These are phyloP conservation scores for Phytophthora aleatoria DNA, from an alignment of 352 stramenopile species.

Conservation along the genomic window DNA sequence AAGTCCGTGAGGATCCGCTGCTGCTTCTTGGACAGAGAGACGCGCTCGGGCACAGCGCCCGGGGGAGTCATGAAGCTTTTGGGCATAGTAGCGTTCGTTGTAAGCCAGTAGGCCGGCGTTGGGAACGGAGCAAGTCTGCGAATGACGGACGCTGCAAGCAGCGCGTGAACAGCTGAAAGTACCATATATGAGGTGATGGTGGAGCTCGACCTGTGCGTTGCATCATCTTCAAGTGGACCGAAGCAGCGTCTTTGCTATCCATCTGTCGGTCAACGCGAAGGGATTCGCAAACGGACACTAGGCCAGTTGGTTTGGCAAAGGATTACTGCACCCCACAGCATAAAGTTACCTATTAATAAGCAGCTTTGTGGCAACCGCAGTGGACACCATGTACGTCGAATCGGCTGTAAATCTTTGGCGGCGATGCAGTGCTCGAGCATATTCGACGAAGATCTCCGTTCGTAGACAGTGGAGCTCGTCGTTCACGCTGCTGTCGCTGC, in stretches of 20 bases:
- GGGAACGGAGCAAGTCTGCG: conserved; percentile 15
- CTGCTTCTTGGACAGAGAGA: conserved; percentile 27
- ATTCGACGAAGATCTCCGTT: conserved; percentile 2
- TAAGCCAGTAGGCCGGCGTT: not conserved
- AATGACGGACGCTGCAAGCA: conserved; percentile 19
- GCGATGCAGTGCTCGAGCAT: not conserved
- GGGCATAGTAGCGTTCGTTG: conserved; percentile 10
- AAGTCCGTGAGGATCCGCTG: conserved; percentile 47
- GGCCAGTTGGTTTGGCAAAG: not conserved
- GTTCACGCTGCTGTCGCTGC: conserved; percentile 3
- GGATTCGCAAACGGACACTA: conserved; percentile 4
- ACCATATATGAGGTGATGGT: conserved; percentile 19
- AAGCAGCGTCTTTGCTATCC: conserved; percentile 4
- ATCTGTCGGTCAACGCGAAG: conserved; percentile 12
- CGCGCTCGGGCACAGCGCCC: conserved; percentile 22
- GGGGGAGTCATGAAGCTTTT: conserved; percentile 20
- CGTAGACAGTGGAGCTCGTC: not conserved
- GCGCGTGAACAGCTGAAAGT: conserved; percentile 27
- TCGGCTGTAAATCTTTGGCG: not conserved
- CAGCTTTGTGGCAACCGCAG: not conserved
- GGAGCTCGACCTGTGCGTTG: conserved; percentile 12
- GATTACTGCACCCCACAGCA: not conserved
- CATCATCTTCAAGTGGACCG: conserved; percentile 17
- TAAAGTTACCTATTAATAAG: not conserved
- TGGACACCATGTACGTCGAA: not conserved